These are phyloP conservation scores for Linaria vulgaris DNA, from an alignment of 257 asterid species.

Conservation along the genomic window DNA sequence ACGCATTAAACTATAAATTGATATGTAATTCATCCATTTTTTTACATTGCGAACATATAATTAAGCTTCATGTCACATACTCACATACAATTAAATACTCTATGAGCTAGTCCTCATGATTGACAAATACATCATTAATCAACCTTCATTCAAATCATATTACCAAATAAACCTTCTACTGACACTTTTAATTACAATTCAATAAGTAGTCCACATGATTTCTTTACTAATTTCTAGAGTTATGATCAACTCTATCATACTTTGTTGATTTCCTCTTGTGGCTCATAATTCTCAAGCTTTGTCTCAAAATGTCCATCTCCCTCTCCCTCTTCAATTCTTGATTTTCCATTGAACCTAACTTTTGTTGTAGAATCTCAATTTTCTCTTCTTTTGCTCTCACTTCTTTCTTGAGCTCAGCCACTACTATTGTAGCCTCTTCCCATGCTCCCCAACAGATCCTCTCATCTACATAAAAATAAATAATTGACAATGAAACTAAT, in stretches of 20 bases:
- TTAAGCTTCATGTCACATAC: too few species aligned
- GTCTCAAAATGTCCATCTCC: constrained; percentile 71
- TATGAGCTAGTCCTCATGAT: too few species aligned
- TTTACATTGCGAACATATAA: too few species aligned
- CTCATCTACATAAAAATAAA: constrained; percentile 39
- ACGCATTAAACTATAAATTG: too few species aligned
- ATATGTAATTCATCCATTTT: too few species aligned
- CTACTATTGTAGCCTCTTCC: constrained; percentile 41
- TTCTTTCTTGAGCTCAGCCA: constrained; percentile 50
- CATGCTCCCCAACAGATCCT: constrained; percentile 46
- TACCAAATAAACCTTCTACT: too few species aligned
- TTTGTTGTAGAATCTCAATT: constrained; percentile 48
- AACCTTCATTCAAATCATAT: too few species aligned
- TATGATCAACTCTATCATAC: background rate
- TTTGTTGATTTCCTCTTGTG: constrained; percentile 46
- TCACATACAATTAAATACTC: too few species aligned
- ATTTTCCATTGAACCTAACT: constrained; percentile 51
- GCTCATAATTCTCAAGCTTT: constrained; percentile 75
- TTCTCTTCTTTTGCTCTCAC: constrained; percentile 51
- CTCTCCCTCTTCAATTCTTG: constrained; percentile 60
- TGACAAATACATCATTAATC: too few species aligned
- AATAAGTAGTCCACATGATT: too few species aligned
- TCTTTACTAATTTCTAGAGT: background rate
- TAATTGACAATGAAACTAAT: background rate
- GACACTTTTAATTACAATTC: too few species aligned